Conservation (phyloP, 129 eudicot genomes). For the Kitagawia praeruptora region DNA sequence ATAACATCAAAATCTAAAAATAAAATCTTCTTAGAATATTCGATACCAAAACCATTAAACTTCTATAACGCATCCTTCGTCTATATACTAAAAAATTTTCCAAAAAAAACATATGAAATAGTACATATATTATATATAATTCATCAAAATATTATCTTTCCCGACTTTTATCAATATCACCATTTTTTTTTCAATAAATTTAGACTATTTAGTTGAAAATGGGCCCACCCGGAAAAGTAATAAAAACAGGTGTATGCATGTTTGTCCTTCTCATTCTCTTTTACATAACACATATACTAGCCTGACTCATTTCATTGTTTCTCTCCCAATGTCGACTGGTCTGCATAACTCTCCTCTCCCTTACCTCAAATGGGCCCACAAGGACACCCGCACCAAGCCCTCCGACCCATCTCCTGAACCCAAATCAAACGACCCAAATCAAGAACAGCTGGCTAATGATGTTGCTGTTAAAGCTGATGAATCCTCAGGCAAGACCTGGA, state of each 20-base stretch:
- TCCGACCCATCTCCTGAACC: constrained; percentile 4
- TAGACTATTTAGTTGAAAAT: too few species aligned
- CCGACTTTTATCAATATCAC: too few species aligned
- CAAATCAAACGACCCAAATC: neutral
- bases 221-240: too few species aligned
- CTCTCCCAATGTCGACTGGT: constrained; percentile 12
- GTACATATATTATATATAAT: too few species aligned
- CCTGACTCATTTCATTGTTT: neutral
- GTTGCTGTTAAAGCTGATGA: constrained; percentile 22
- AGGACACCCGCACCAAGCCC: constrained; percentile 15
- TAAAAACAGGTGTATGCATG: neutral
- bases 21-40: too few species aligned
- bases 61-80: too few species aligned
- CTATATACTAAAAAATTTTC: too few species aligned
- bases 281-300: neutral
- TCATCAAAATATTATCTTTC: too few species aligned
- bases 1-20: too few species aligned
- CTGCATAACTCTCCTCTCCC: constrained; percentile 62
- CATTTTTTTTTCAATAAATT: too few species aligned
- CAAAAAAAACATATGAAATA: too few species aligned
- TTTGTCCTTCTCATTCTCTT: neutral
- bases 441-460: constrained; percentile 13
- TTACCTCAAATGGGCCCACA: constrained; percentile 53
- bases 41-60: too few species aligned
- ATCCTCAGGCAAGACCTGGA: constrained; percentile 40